Evolutionary conservation across 2,329 filamentous ascomycete species (phyloP).

Genomic region (Grosmannia serpens): DNA sequence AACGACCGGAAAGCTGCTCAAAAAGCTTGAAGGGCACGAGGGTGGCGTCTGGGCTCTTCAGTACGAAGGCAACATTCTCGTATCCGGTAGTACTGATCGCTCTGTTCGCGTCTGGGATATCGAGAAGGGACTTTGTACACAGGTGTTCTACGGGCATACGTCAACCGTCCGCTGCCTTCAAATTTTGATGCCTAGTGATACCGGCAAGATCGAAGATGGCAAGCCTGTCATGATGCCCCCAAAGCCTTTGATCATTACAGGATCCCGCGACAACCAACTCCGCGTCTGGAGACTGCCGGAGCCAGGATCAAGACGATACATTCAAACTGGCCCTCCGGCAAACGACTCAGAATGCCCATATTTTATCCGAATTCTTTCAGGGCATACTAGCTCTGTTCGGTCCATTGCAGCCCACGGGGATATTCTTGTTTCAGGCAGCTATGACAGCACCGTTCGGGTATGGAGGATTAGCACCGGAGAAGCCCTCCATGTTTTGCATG

Average conservation of each 20-base stretch:
- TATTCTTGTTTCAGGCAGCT: constrained; percentile 93
- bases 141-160: constrained; percentile 95
- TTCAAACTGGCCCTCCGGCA: constrained; percentile 64
- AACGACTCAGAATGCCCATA: constrained; percentile 80
- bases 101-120: constrained; percentile 99
- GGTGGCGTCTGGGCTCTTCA: constrained; percentile 96
- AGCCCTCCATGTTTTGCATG: constrained; percentile 68
- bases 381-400: constrained; percentile 87
- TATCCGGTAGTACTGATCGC: constrained; percentile 91
- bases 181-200: constrained; percentile 77
- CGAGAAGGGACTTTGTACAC: constrained; percentile 79
- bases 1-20: constrained; percentile 76
- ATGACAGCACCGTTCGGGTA: constrained; percentile 87
- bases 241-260: constrained; percentile 92
- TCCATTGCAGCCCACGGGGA: constrained; percentile 93
- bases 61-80: constrained; percentile 88
- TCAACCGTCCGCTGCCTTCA: constrained; percentile 94
- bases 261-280: constrained; percentile 86
- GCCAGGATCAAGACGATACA: constrained; percentile 63
- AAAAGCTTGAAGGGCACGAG: constrained; percentile 82
- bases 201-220: constrained; percentile 60
- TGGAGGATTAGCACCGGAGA: constrained; percentile 98
- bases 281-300: constrained; percentile 90
- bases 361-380: constrained; percentile 76
- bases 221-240: constrained; percentile 79